A percentile compares a stretch with the other conserved stretches of the same genome.
Conservation (phyloP, 2,329 filamentous ascomycete species). For the Fusarium compactum region DNA sequence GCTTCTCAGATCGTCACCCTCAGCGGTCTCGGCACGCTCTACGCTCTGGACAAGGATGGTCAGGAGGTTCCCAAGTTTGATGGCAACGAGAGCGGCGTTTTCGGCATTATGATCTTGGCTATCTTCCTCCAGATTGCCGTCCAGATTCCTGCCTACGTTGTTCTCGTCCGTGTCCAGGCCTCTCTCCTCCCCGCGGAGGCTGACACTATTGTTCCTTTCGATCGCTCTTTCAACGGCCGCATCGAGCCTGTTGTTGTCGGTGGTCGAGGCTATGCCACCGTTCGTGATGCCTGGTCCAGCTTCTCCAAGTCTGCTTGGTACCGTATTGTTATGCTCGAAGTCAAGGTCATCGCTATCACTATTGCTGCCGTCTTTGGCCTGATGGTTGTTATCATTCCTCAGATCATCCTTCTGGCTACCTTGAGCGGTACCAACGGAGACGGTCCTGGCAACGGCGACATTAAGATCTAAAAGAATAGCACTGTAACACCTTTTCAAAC, state of each 20-base stretch:
- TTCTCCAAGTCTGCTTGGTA: conserved; percentile 80
- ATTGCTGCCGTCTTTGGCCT: conserved; percentile 62
- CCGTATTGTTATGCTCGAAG: conserved; percentile 79
- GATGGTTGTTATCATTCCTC: conserved; percentile 61
- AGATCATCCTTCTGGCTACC: conserved; percentile 60
- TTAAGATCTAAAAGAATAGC: conserved; percentile 16
- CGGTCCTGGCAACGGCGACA: conserved; percentile 1
- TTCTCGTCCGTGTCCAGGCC: conserved; percentile 86
- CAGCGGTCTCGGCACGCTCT: conserved; percentile 59
- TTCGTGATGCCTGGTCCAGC: conserved; percentile 82
- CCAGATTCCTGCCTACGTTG: conserved; percentile 80
- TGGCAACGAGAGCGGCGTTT: conserved; percentile 55
- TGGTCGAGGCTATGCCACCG: conserved; percentile 76
- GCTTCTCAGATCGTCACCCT: conserved; percentile 63
- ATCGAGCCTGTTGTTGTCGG: conserved; percentile 80
- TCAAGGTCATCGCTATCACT: conserved; percentile 74
- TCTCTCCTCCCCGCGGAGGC: conserved; percentile 85
- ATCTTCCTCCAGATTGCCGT: conserved; percentile 70
- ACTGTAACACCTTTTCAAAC: background rate
- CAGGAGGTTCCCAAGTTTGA: conserved; percentile 50
- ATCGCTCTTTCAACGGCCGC: conserved; percentile 84
- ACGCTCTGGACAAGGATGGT: conserved; percentile 59
- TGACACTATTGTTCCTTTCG: conserved; percentile 89
- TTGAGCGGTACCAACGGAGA: conserved; percentile 12
- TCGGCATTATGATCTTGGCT: conserved; percentile 59